These are phyloP conservation scores for Trypanosoma lewisi DNA, from an alignment of 208 protist genomes.

Conservation along the genomic window DNA sequence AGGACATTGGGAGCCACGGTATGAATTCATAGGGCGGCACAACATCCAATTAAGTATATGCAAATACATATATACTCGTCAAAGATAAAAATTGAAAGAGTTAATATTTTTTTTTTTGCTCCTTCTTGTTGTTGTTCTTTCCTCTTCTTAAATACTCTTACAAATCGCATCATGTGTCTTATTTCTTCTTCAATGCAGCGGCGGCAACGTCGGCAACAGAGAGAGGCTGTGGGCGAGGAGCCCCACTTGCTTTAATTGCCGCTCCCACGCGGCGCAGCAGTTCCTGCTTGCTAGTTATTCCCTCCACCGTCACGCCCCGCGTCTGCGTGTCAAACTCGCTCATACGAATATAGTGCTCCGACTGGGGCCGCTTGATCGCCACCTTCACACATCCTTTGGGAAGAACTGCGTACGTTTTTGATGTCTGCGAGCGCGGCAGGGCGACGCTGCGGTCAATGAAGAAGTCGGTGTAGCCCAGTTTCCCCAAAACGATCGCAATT, in stretches of 20 bases:
- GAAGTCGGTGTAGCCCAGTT: conserved; percentile 59
- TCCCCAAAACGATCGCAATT: conserved; percentile 44
- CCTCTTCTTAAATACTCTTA: not conserved
- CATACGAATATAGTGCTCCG: conserved; percentile 85
- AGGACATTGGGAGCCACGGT: too few relatives aligned
- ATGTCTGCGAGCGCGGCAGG: conserved; percentile 65
- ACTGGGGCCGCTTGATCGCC: conserved; percentile 64
- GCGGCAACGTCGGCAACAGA: conserved; percentile 37
- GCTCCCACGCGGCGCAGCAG: conserved; percentile 65
- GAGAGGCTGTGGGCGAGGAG: conserved; percentile 38
- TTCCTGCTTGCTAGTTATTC: conserved; percentile 71
- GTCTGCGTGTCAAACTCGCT: conserved; percentile 86
- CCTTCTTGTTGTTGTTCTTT: not conserved
- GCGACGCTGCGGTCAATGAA: conserved; percentile 54
- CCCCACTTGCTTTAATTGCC: conserved; percentile 61
- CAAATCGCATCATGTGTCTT: not conserved
- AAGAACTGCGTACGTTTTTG: conserved; percentile 48
- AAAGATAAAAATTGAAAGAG: too few relatives aligned
- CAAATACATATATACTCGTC: too few relatives aligned
- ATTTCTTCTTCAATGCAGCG: conserved; percentile 18
- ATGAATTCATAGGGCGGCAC: too few relatives aligned
- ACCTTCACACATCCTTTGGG: conserved; percentile 79
- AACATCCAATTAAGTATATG: too few relatives aligned
- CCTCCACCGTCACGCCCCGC: conserved; percentile 49
- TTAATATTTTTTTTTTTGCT: too few relatives aligned